Percentiles rank a stretch among this genome's conserved stretches.
These are phyloP conservation scores for Medicago arabica DNA, from an alignment of 306 rosid species.

Conservation along the genomic window DNA sequence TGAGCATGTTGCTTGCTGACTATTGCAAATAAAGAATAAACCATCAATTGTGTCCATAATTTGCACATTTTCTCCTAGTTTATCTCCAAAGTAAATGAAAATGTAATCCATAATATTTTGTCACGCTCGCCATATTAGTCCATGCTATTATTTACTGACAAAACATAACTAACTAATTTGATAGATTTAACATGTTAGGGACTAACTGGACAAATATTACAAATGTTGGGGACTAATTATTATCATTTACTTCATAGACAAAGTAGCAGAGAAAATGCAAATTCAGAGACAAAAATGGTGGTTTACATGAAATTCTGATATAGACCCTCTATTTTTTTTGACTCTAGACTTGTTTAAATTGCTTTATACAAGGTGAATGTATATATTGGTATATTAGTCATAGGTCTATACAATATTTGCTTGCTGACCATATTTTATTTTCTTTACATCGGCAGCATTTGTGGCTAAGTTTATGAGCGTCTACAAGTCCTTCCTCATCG, in stretches of 20 bases:
- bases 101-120: background rate
- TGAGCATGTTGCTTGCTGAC: slow-evolving; percentile 14
- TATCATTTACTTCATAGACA: background rate
- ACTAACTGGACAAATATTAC: background rate
- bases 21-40: background rate
- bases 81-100: background rate
- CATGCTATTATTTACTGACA: background rate
- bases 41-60: background rate
- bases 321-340: background rate
- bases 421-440: background rate
- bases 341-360: background rate
- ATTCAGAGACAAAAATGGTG: background rate
- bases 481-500: slow-evolving; percentile 80
- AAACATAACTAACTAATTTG: background rate
- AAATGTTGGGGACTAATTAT: background rate
- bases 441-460: slow-evolving; percentile 67
- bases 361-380: slow-evolving; percentile 13
- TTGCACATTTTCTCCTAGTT: background rate
- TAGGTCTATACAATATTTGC: background rate
- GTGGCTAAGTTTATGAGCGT: slow-evolving; percentile 98
- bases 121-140: background rate
- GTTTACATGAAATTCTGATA: background rate
- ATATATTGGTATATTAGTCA: background rate
- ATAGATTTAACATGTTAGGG: slow-evolving; percentile 2
- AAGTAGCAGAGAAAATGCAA: background rate